Base-by-base conservation (phyloP, 805 yeast genomes). In the Metschnikowia lunata region DNA sequence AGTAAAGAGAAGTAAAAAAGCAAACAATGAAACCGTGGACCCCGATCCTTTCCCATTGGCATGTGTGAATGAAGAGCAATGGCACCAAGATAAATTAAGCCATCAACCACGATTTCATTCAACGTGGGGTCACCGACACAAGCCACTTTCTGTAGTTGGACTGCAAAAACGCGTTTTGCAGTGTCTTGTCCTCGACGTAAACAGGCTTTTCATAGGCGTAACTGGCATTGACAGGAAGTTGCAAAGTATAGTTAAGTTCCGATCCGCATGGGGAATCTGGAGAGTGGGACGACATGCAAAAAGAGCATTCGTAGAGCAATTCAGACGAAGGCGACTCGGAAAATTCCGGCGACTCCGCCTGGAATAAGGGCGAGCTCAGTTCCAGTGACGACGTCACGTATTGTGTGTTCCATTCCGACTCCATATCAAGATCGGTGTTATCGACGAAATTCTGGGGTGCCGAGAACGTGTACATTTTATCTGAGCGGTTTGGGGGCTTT, bases 131-230 rank as follows among this genome's bases (percentile, higher is more conserved):
- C 14, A 54, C 56, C 26, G 55, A 50, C 12, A 54, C 56, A 30
- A 54, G 49, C 57, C 57, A 54, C 49, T 54, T 54, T 30, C 57
- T 45, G 53, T 54, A 54, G 48, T 54, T 54, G 34, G 54, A 48
- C 47, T 52, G 43, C 41, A 54, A 49, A 34, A 49, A 39, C 34
- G 46, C 30, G 37, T 39, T 36, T 32, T 26, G 42, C 47, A 39
- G 50, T 31, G 43, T 29, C 37, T 37, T 40, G 27, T 47, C 47
- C 39, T 48, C 51, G 11, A 47, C 45, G 31, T 38, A 49, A 12
- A 47, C 34, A 1, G 57, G 56, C 34, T 45, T 34, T 34, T 29
- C 37, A 43, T 39, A 37, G 13, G 37, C 26, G 34, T 46, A 51
- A 23, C 35, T 31, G 4, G 55, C 55, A 41, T 28, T 40, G 34